Conservation (phyloP, 2,329 filamentous ascomycete genomes). For the Fusarium sp. region DNA sequence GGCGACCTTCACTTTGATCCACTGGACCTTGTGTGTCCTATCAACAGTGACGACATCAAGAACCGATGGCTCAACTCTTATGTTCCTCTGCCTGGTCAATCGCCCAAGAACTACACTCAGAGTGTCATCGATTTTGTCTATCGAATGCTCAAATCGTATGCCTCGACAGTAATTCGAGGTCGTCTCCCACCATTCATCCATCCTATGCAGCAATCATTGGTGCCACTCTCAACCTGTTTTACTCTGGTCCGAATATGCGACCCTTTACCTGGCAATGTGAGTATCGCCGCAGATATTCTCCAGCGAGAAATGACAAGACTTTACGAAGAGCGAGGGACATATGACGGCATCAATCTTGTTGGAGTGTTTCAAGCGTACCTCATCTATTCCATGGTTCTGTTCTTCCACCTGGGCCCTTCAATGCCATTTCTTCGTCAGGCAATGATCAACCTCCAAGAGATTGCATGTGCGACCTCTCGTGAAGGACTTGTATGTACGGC, state of each 20-base stretch:
- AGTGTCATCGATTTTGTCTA: constrained; percentile 54
- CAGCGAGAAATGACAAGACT: constrained; percentile 58
- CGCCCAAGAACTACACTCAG: constrained; percentile 55
- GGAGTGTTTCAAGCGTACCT: constrained; percentile 65
- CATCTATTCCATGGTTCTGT: constrained; percentile 62
- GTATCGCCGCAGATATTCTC: constrained; percentile 50
- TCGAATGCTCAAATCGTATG: constrained; percentile 59
- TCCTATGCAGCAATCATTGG: constrained; percentile 48
- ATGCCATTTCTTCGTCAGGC: constrained; percentile 53
- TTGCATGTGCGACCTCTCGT: constrained; percentile 56
- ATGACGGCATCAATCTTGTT: constrained; percentile 51
- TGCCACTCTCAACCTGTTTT: constrained; percentile 56
- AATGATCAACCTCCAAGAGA: constrained; percentile 63
- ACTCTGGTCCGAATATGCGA: constrained; percentile 55
- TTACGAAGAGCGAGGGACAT: constrained; percentile 43
- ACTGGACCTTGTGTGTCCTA: constrained; percentile 57
- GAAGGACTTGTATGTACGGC: constrained; percentile 58
- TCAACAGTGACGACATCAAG: constrained; percentile 59
- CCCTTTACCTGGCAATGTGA: constrained; percentile 49
- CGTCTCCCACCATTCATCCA: constrained; percentile 60
- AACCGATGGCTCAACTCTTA: constrained; percentile 63
- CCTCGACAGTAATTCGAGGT: constrained; percentile 51
- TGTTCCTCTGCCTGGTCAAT: constrained; percentile 58
- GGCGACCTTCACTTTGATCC: constrained; percentile 48
- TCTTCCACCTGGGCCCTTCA: constrained; percentile 52